Evolutionary conservation across 805 yeast genomes (phyloP).

Genomic region (Yamadazyma philogaea): DNA sequence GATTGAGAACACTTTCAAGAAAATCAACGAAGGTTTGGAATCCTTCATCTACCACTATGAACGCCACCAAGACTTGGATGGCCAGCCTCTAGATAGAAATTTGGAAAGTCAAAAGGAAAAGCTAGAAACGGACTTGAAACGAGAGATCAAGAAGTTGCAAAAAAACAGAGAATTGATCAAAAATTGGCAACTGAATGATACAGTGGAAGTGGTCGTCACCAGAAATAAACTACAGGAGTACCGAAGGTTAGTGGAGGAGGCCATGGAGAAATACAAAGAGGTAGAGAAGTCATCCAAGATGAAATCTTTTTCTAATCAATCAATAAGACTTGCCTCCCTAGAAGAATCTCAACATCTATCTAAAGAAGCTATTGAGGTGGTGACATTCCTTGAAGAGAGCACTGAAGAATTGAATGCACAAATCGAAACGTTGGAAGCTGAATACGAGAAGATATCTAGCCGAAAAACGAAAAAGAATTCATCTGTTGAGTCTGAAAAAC

Average conservation of each 20-base stretch:
- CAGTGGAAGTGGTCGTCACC: slow-evolving; percentile 24
- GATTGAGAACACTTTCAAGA: slow-evolving; percentile 42
- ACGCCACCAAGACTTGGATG: slow-evolving; percentile 36
- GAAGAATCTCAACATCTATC: slow-evolving; percentile 30
- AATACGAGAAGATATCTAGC: slow-evolving; percentile 37
- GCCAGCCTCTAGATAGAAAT: slow-evolving; percentile 24
- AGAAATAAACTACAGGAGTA: slow-evolving; percentile 33
- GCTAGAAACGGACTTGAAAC: slow-evolving; percentile 42
- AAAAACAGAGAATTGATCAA: slow-evolving; percentile 46
- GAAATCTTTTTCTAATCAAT: slow-evolving; percentile 44
- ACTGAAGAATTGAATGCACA: slow-evolving; percentile 33
- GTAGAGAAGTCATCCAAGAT: slow-evolving; percentile 42
- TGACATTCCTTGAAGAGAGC: slow-evolving; percentile 29
- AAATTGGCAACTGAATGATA: slow-evolving; percentile 41
- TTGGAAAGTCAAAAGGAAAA: slow-evolving; percentile 44
- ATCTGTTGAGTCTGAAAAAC: slow-evolving; percentile 39
- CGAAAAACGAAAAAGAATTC: slow-evolving; percentile 39
- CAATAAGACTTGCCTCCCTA: slow-evolving; percentile 42
- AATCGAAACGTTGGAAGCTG: slow-evolving; percentile 35
- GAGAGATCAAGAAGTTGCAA: slow-evolving; percentile 45
- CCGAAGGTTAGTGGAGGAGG: slow-evolving; percentile 40
- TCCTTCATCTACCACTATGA: slow-evolving; percentile 43
- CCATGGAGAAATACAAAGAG: slow-evolving; percentile 45
- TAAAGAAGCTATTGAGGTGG: slow-evolving; percentile 32
- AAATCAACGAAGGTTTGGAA: slow-evolving; percentile 44